A percentile compares a stretch with the other conserved stretches of the same genome.
phyloP scores from a whole-genome alignment of 2,329 filamentous ascomycete species.

The Xylariaceae sp. region DNA sequence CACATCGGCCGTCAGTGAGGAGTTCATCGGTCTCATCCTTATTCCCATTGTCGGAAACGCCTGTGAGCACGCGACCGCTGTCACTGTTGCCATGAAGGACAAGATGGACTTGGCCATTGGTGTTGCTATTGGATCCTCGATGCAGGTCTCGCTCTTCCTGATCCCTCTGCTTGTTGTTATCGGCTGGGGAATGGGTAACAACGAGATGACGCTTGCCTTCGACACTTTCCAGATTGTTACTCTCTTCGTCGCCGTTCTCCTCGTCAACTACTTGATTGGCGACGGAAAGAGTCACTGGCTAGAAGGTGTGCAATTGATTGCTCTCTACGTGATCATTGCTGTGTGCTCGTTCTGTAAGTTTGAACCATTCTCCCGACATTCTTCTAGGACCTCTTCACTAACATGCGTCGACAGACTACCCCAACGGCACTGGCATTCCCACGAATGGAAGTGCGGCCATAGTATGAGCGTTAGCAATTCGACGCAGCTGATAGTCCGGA shows the following conservation, averaged over 20 bases:
- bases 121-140: slow-evolving; percentile 72
- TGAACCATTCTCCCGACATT: neutral
- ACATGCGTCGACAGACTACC: slow-evolving; percentile 14
- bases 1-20: slow-evolving; percentile 60
- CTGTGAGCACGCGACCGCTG: slow-evolving; percentile 74
- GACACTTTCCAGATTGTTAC: slow-evolving; percentile 85
- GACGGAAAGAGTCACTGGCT: slow-evolving; percentile 81
- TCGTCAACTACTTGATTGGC: slow-evolving; percentile 80
- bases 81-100: slow-evolving; percentile 74
- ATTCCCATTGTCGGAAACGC: slow-evolving; percentile 80
- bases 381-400: neutral
- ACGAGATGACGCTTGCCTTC: slow-evolving; percentile 76
- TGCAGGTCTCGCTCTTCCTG: slow-evolving; percentile 75
- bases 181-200: slow-evolving; percentile 67
- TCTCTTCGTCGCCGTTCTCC: slow-evolving; percentile 74
- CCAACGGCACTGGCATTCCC: slow-evolving; percentile 16
- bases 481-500: neutral
- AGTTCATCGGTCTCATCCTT: slow-evolving; percentile 75
- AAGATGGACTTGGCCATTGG: slow-evolving; percentile 82
- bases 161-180: slow-evolving; percentile 72
- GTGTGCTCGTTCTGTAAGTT: slow-evolving; percentile 58
- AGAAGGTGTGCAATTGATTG: slow-evolving; percentile 70
- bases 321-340: slow-evolving; percentile 75
- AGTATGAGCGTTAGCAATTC: neutral
- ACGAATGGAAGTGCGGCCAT: neutral